These are phyloP conservation scores for Amaranthus hypochondriacus DNA, from an alignment of 148 eudicot genomes.

Conservation along the genomic window DNA sequence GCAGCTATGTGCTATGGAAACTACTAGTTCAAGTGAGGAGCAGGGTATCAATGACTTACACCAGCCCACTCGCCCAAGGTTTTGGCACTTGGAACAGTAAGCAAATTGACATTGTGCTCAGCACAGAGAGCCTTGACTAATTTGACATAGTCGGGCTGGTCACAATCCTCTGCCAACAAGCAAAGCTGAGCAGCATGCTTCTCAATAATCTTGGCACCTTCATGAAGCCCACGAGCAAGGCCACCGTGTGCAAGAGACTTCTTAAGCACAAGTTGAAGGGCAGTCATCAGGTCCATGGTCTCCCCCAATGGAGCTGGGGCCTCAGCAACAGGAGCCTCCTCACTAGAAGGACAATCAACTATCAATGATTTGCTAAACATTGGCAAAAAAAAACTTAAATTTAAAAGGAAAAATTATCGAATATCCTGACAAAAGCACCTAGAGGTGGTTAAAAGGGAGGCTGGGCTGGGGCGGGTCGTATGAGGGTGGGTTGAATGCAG, in stretches of 20 bases:
- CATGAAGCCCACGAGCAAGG: slow-evolving; percentile 40
- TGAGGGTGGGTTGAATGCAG: too few relatives aligned
- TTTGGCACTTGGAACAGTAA: slow-evolving; percentile 39
- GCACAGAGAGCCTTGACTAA: slow-evolving; percentile 40
- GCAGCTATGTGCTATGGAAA: too few relatives aligned
- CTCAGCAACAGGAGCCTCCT: slow-evolving; percentile 30
- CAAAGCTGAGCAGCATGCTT: slow-evolving; percentile 45
- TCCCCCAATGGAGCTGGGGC: slow-evolving; percentile 30
- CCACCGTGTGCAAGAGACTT: slow-evolving; percentile 39
- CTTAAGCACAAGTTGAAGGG: slow-evolving; percentile 38
- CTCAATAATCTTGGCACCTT: slow-evolving; percentile 43
- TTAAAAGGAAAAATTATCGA: too few relatives aligned
- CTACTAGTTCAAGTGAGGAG: not conserved
- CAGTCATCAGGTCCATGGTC: slow-evolving; percentile 40
- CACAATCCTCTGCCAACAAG: slow-evolving; percentile 45
- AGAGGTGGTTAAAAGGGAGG: too few relatives aligned
- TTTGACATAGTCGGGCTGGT: slow-evolving; percentile 39
- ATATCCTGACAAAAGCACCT: too few relatives aligned
- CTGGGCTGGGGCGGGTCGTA: too few relatives aligned
- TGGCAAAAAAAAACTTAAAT: too few relatives aligned
- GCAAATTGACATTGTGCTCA: slow-evolving; percentile 39
- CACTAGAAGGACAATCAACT: slow-evolving; percentile 14
- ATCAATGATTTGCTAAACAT: not conserved
- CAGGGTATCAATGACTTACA: slow-evolving; percentile 19
- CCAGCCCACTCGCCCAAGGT: slow-evolving; percentile 48